Evolutionary conservation across 805 yeast genomes (phyloP).

Genomic region (Candida fluviatilis): DNA sequence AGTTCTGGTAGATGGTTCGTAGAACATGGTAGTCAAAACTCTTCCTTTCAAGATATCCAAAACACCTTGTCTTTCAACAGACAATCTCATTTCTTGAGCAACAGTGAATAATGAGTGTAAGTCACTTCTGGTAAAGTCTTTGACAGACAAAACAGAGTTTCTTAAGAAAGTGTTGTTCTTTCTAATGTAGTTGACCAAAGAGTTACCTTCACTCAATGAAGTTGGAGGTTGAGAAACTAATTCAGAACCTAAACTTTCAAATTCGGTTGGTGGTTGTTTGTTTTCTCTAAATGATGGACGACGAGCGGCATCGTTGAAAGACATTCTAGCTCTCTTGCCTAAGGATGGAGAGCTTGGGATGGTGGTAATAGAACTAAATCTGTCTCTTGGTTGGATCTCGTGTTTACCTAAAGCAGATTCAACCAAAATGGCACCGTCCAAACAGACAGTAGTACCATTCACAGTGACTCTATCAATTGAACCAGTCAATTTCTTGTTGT

Average conservation of each 20-base stretch:
- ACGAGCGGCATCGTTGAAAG: constrained; percentile 30
- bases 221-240: constrained; percentile 73
- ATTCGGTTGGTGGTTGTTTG: constrained; percentile 32
- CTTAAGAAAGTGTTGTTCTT: constrained; percentile 86
- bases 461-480: constrained; percentile 85
- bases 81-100: constrained; percentile 96
- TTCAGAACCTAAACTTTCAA: constrained; percentile 55
- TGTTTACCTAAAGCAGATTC: constrained; percentile 57
- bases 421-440: constrained; percentile 74
- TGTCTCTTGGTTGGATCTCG: constrained; percentile 44
- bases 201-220: constrained; percentile 72
- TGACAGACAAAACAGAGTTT: constrained; percentile 82
- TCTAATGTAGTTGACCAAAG: constrained; percentile 72
- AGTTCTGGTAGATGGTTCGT: constrained; percentile 98
- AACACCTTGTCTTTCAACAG: constrained; percentile 95
- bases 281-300: constrained; percentile 38
- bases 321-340: constrained; percentile 34
- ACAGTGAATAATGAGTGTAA: constrained; percentile 91
- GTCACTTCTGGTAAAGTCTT: constrained; percentile 81
- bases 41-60: constrained; percentile 87
- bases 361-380: constrained; percentile 33
- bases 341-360: constrained; percentile 38
- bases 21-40: constrained; percentile 89
- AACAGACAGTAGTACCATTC: constrained; percentile 72
- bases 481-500: constrained; percentile 53